These are phyloP conservation scores for Coniferiporia weirii DNA, from an alignment of 1,284 basidiomycete species.

Conservation along the genomic window DNA sequence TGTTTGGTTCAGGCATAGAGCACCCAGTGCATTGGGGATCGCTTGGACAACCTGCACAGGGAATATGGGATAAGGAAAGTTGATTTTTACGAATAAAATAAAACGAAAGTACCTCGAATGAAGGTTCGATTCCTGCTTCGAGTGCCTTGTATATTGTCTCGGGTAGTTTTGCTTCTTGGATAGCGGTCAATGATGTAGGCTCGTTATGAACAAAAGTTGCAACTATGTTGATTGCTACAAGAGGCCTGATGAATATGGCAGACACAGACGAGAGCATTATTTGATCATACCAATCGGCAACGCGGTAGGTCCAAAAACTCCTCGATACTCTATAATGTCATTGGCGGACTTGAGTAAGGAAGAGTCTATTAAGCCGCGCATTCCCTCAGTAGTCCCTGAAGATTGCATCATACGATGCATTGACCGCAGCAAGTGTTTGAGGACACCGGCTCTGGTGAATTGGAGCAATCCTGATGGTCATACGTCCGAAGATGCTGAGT, in stretches of 20 bases:
- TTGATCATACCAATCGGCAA: slow-evolving; percentile 65
- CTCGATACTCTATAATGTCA: slow-evolving; percentile 80
- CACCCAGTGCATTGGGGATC: slow-evolving; percentile 94
- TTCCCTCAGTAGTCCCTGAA: slow-evolving; percentile 88
- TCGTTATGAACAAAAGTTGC: slow-evolving; percentile 99
- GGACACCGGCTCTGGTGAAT: slow-evolving; percentile 61
- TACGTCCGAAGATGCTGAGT: slow-evolving; percentile 4
- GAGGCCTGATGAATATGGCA: slow-evolving; percentile 11
- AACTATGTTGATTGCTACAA: slow-evolving; percentile 90
- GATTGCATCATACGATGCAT: slow-evolving; percentile 97
- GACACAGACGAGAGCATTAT: neutral
- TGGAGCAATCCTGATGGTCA: slow-evolving; percentile 52
- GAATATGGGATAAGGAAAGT: slow-evolving; percentile 7
- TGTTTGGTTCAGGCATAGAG: slow-evolving; percentile 88
- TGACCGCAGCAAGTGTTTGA: slow-evolving; percentile 91
- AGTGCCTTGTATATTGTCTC: slow-evolving; percentile 86
- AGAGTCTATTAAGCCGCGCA: slow-evolving; percentile 92
- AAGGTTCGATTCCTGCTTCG: slow-evolving; percentile 80
- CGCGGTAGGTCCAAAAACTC: slow-evolving; percentile 83
- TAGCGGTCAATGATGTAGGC: slow-evolving; percentile 87
- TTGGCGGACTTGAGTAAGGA: slow-evolving; percentile 84
- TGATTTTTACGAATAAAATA: neutral
- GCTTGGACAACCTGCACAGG: slow-evolving; percentile 74
- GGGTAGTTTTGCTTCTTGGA: slow-evolving; percentile 91
- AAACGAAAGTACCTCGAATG: slow-evolving; percentile 65